phyloP scores from a whole-genome alignment of 129 eudicot genomes.

The Artemisia argyi region DNA sequence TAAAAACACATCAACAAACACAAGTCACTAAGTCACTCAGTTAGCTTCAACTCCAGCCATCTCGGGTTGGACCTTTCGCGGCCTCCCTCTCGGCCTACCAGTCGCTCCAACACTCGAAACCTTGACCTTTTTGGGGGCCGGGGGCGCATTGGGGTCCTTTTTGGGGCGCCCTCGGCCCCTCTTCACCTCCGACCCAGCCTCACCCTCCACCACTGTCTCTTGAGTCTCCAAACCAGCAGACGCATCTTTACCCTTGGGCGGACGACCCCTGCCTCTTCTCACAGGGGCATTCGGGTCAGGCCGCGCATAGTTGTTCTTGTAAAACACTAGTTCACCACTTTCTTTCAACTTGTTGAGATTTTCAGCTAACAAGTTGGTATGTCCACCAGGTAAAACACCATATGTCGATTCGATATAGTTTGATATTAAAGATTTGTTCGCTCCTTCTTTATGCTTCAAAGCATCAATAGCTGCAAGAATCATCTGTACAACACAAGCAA shows the following conservation, averaged over 20 bases:
- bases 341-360: slow-evolving; percentile 51
- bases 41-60: slow-evolving; percentile 49
- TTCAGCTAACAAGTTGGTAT: slow-evolving; percentile 35
- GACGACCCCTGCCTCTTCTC: slow-evolving; percentile 83
- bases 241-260: slow-evolving; percentile 60
- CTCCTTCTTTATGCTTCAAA: slow-evolving; percentile 51
- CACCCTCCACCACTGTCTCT: not conserved
- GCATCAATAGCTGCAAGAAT: slow-evolving; percentile 67
- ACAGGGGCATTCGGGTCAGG: slow-evolving; percentile 44
- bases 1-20: not conserved
- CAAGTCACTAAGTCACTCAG: slow-evolving; percentile 28
- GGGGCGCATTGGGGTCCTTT: slow-evolving; percentile 66
- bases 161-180: slow-evolving; percentile 79
- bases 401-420: slow-evolving; percentile 64
- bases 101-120: slow-evolving; percentile 35
- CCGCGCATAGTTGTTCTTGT: slow-evolving; percentile 55
- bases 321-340: slow-evolving; percentile 51
- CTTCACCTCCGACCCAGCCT: slow-evolving; percentile 28
- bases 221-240: slow-evolving; percentile 19
- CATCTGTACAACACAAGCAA: slow-evolving; percentile 45
- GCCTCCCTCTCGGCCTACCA: slow-evolving; percentile 75
- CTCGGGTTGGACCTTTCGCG: slow-evolving; percentile 57
- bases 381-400: slow-evolving; percentile 53
- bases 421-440: slow-evolving; percentile 59
- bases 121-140: slow-evolving; percentile 50